Evolutionary conservation across 495 filamentous ascomycete species (phyloP), one percentile per base, ranked within the genome.

Genomic region (Eremomyces bilateralis): DNA sequence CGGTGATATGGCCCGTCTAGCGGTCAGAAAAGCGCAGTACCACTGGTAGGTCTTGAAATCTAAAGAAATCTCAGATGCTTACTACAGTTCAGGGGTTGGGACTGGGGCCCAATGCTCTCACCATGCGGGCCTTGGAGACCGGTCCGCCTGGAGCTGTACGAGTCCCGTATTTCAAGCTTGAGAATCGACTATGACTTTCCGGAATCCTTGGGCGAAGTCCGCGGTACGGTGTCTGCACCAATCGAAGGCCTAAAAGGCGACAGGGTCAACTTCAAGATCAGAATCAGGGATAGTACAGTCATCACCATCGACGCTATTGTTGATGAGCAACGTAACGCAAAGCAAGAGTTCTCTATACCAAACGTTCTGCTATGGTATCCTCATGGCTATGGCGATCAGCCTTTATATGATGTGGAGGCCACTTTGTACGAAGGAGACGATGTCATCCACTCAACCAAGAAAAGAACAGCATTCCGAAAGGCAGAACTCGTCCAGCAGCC

Each of bases 91-190:
- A 6, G 24, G 24, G 24, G 24, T 8, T 27, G 24, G 24, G 24
- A 27, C 24, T 27, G 53, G 53, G 52, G 52, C 8, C 53, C 53
- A 15, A 37, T 53, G 6, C 46, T 57, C 17, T 49, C 47, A 33
- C 50, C 53, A 15, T 51, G 53, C 35, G 53, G 53, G 16, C 53
- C 53, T 20, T 57, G 53, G 53, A 40, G 50, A 15, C 27, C 43
- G 15, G 48, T 57, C 1, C 45, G 51, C 18, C 36, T 57, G 8
- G 53, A 57, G 29, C 48, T 40, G 0, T 57, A 54, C 24, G 33
- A 49, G 4, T 35, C 50, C 12, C 35, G 48, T 19, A 42, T 57
- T 10, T 29, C 41, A 3, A 50, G 54, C 32, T 37, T 54, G 0
- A 28, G 48, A 5, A 43, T 54, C 20, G 51, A 57, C 33, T 50